Conservation (phyloP, 169 alveolate genomes). For the Plasmodium coatneyi region DNA sequence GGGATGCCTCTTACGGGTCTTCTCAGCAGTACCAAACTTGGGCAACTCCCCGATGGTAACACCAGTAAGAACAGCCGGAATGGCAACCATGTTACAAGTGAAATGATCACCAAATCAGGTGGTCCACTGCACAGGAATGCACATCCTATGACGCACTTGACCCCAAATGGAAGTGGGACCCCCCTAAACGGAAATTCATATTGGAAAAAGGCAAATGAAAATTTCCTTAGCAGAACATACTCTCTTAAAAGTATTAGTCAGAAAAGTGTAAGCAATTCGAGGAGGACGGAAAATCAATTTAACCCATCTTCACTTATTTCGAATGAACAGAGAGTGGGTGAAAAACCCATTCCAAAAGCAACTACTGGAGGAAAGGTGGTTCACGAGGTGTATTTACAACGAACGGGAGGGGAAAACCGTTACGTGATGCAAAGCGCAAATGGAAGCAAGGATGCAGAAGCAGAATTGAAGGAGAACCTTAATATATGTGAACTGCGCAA, state of each 20-base stretch:
- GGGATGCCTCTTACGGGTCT: background rate
- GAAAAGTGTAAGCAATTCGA: background rate
- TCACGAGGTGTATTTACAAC: background rate
- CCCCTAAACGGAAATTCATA: background rate
- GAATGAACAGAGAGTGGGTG: slow-evolving; percentile 3
- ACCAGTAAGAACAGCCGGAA: background rate
- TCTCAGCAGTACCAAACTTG: background rate
- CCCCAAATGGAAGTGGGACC: background rate
- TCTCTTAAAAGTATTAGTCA: slow-evolving; percentile 13
- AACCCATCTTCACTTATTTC: background rate
- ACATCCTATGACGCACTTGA: background rate
- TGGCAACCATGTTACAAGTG: background rate
- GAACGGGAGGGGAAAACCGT: background rate
- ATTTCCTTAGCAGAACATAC: slow-evolving; percentile 3
- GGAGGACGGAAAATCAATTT: background rate
- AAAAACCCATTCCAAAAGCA: background rate
- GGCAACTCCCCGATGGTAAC: background rate
- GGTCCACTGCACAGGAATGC: background rate
- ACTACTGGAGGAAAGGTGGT: background rate
- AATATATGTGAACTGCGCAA: background rate
- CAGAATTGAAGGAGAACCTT: background rate
- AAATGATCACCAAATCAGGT: background rate
- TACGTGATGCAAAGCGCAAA: background rate
- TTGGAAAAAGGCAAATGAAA: background rate
- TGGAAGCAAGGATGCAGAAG: background rate